These are phyloP conservation scores for Pleurotus tuber-regium DNA, from an alignment of 768 basidiomycete genomes.

Conservation along the genomic window DNA sequence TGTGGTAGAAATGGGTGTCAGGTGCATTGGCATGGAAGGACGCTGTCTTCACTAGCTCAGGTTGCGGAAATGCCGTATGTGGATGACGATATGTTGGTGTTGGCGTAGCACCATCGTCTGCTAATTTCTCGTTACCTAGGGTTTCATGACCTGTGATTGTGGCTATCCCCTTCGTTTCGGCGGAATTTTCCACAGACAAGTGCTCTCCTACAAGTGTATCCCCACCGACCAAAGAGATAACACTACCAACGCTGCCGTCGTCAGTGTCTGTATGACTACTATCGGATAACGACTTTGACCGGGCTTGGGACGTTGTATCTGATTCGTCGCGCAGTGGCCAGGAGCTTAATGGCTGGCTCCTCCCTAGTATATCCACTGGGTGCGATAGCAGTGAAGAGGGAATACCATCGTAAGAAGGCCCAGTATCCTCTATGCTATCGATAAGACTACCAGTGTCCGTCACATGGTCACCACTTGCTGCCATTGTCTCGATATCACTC, in stretches of 20 bases:
- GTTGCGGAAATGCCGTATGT: conserved; percentile 21
- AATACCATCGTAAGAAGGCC: no score
- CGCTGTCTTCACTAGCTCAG: conserved; percentile 32
- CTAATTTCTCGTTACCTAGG: neutral
- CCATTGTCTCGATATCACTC: no score
- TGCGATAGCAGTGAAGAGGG: no score
- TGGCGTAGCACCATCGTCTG: neutral
- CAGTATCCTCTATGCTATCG: no score
- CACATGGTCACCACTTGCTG: no score
- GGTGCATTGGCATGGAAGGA: neutral
- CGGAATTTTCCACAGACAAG: conserved; percentile 32
- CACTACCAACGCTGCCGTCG: conserved; percentile 39
- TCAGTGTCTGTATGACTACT: conserved; percentile 50
- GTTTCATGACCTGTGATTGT: no score
- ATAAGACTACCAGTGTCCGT: no score
- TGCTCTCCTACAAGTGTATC: conserved; percentile 38
- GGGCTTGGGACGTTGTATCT: conserved; percentile 6
- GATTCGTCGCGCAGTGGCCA: neutral
- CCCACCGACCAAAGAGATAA: conserved; percentile 37
- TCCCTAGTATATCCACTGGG: neutral
- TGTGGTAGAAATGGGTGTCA: conserved; percentile 76
- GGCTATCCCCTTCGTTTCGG: neutral
- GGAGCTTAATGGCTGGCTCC: neutral
- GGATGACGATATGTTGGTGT: conserved; percentile 17
- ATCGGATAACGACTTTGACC: neutral